phyloP scores from a whole-genome alignment of 345 rosid species.

The Lagerstroemia speciosa region DNA sequence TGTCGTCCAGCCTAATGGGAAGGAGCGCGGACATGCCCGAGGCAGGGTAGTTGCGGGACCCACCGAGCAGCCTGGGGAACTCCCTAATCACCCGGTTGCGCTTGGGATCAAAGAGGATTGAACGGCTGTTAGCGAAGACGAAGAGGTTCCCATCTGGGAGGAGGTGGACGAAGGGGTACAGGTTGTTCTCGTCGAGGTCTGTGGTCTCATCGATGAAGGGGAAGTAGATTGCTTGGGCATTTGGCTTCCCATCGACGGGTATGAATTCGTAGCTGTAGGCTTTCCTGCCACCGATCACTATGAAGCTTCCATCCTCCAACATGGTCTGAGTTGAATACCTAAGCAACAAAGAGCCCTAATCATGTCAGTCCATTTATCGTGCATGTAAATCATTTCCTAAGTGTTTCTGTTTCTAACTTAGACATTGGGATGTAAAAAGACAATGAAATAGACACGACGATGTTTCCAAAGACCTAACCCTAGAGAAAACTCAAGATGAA shows the following conservation, averaged over 20 bases:
- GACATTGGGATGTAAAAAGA: too few species aligned
- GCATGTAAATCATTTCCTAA: too few species aligned
- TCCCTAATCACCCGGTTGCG: constrained; percentile 39
- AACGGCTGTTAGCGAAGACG: constrained; percentile 68
- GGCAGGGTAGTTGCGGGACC: constrained; percentile 77
- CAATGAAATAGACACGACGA: too few species aligned
- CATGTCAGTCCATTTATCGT: background rate
- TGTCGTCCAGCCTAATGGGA: constrained; percentile 19
- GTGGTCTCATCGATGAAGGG: constrained; percentile 46
- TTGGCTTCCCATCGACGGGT: constrained; percentile 46
- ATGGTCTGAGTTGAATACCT: constrained; percentile 74
- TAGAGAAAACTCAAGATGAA: too few species aligned
- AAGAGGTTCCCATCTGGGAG: constrained; percentile 75
- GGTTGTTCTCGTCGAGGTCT: constrained; percentile 56
- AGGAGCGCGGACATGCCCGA: constrained; percentile 60
- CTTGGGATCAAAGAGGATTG: constrained; percentile 49
- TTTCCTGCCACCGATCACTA: constrained; percentile 75
- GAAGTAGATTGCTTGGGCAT: constrained; percentile 24
- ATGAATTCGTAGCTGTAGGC: constrained; percentile 70
- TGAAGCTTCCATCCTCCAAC: constrained; percentile 57
- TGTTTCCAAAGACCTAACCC: too few species aligned
- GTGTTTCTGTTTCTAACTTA: too few species aligned
- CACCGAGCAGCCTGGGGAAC: constrained; percentile 60
- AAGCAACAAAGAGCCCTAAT: background rate
- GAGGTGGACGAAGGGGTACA: constrained; percentile 74